phyloP scores from a whole-genome alignment of 805 yeast species.

The Yarrowia sp. region DNA sequence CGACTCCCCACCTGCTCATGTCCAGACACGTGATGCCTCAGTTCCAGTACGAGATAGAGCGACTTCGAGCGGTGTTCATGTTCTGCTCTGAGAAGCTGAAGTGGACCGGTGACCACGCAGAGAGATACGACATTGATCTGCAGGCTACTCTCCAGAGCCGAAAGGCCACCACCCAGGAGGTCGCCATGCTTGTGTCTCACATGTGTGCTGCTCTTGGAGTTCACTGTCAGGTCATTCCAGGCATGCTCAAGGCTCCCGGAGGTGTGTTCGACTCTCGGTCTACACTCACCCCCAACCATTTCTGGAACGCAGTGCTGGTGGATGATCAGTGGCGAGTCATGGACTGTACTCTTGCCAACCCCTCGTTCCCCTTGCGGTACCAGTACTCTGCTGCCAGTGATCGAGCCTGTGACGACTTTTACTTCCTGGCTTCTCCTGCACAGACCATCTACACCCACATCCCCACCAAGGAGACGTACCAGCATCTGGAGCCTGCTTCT shows the following conservation, averaged over 20 bases:
- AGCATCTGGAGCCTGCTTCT: conserved; percentile 80
- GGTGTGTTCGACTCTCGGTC: conserved; percentile 56
- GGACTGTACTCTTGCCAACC: conserved; percentile 73
- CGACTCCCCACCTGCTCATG: conserved; percentile 30
- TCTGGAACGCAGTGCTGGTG: conserved; percentile 83
- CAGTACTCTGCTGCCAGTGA: conserved; percentile 52
- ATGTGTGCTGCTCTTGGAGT: conserved; percentile 75
- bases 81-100: conserved; percentile 67
- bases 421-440: conserved; percentile 79
- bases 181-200: conserved; percentile 76
- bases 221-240: conserved; percentile 77
- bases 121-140: conserved; percentile 43
- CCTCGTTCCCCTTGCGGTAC: conserved; percentile 59
- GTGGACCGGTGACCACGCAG: conserved; percentile 49
- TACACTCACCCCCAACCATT: conserved; percentile 70
- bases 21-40: conserved; percentile 32
- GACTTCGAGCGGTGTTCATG: conserved; percentile 67
- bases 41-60: conserved; percentile 62
- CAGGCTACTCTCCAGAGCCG: conserved; percentile 52
- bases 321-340: conserved; percentile 81
- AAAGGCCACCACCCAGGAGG: conserved; percentile 70
- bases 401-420: conserved; percentile 60
- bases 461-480: conserved; percentile 79
- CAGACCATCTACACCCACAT: conserved; percentile 83
- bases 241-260: conserved; percentile 83